Base-by-base conservation (phyloP, 306 rosid species). In the Ceratonia siliqua region DNA sequence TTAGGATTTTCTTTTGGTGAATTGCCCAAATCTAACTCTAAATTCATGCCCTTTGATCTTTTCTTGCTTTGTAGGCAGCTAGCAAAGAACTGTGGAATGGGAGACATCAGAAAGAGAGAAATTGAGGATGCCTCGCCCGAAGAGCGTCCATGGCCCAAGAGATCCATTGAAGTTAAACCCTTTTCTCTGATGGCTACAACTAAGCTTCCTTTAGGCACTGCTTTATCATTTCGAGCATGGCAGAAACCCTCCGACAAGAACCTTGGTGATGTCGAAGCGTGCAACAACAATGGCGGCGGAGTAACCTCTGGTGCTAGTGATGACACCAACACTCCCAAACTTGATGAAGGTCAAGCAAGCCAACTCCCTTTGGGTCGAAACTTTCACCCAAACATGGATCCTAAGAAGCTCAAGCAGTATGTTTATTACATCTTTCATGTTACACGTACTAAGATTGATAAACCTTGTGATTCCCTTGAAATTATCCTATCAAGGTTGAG, bases 371-470 rank as follows among this genome's bases (percentile, higher is more conserved):
- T 8, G 11, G 75, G 42, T 41, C 54, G 32, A 22, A 68, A 48
- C 5, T 4, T 17, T 5, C 7, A 57, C 12, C 15, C 42, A 20
- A 39, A 69, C 57, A 39, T 52, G 73, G 81, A 75, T 32, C 73
- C 84, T 1, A 84, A 12, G 62, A 83, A n/a, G 74, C 63, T 72
- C 20, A 85, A 25, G 22, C 45, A 79, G 87, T 83, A 71, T 30
- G 21, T 28, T 18, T 32, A 14, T 27, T 53, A 53, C 5, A 15
- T 50, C 9, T 50, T 54, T 3, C 1, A 0, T 14, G 1, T 10
- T 14, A n/a, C n/a, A n/a, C n/a, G n/a, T n/a, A n/a, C n/a, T n/a
- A n/a, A n/a, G n/a, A n/a, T n/a, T n/a, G n/a, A n/a, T n/a, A n/a
- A n/a, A n/a, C n/a, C n/a, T n/a, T n/a, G n/a, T n/a, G n/a, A n/a